Evolutionary conservation across 176 grass and related monocot species (phyloP), one percentile per base, ranked within the genome.

Genomic region (Aegilops bicornis): DNA sequence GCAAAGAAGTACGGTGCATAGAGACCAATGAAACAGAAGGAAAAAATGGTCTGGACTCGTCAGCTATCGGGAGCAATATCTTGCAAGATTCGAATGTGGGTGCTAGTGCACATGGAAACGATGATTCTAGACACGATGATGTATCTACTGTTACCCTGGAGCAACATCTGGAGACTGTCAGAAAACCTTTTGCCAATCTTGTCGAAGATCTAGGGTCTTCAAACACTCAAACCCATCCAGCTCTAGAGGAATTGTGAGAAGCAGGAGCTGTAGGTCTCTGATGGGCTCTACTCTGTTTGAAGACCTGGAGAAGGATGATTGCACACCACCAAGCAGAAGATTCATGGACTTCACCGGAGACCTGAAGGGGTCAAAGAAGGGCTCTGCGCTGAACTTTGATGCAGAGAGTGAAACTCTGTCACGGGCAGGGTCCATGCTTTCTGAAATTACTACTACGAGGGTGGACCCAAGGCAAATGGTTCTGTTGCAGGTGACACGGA

Each of bases 1-100:
- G 93, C 89, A 93, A 98, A 85, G 96, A 95, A 91, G 94, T 98
- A 54, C 79, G 84, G 32, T 98, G 97, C 47, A 89, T 98, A 63
- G 97, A 98, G 82, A 90, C 83, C 56, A 84, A 88, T 85, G 88
- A 89, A 77, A 84, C 82, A 40, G 66, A 54, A 67, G 64, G 73
- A 82, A 89, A 77, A 69, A 81, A 76, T 85, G 59, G 79, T 85
- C 82, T 87, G 74, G 62, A 83, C 47, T 83, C 63, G 2, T 79
- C 79, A 79, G 89, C 63, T 79, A 62, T 85, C 62, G 82, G 48
- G 64, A 89, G 69, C 78, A 93, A 87, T 84, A 90, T 64, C 82
- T 61, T 89, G 40, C 86, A 74, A 82, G 69, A 84, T 59, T 52
- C n/a, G 1, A 79, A 84, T 79, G 66, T 75, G 29, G 75, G 33